Conservation (phyloP, 352 stramenopile species). For the Phytophthora litchii region DNA sequence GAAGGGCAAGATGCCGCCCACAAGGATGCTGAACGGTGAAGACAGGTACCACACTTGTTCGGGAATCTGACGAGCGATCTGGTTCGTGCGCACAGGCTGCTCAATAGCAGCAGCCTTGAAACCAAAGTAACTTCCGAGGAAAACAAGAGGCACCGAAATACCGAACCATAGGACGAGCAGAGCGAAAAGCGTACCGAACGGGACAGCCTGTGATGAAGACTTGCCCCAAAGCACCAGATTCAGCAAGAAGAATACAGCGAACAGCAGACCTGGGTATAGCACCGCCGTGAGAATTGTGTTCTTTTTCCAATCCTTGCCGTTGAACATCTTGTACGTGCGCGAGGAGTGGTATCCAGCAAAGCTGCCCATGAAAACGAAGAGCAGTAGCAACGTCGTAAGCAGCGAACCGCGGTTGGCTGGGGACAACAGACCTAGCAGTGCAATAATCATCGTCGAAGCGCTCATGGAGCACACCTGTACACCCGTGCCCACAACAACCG, state of each 20-base stretch:
- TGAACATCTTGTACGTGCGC: constrained; percentile 99
- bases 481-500: constrained; percentile 95
- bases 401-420: constrained; percentile 97
- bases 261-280: constrained; percentile 94
- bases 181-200: constrained; percentile 96
- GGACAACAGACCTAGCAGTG: constrained; percentile 94
- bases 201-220: constrained; percentile 88
- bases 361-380: constrained; percentile 98
- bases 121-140: constrained; percentile 98
- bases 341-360: constrained; percentile 97
- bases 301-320: constrained; percentile 97
- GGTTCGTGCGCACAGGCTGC: constrained; percentile 90
- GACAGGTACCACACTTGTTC: constrained; percentile 97
- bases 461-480: constrained; percentile 97
- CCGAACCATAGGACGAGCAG: constrained; percentile 98
- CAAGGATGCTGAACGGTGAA: constrained; percentile 93
- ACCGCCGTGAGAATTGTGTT: constrained; percentile 97
- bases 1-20: constrained; percentile 99
- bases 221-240: constrained; percentile 96
- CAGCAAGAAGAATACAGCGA: constrained; percentile 95
- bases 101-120: constrained; percentile 89
- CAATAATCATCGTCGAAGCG: constrained; percentile 94
- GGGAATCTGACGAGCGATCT: constrained; percentile 91
- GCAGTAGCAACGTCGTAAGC: constrained; percentile 95
- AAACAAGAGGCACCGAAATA: constrained; percentile 98